Conservation (phyloP, 2,329 filamentous ascomycete genomes). For the Hymenoscyphus occultus region DNA sequence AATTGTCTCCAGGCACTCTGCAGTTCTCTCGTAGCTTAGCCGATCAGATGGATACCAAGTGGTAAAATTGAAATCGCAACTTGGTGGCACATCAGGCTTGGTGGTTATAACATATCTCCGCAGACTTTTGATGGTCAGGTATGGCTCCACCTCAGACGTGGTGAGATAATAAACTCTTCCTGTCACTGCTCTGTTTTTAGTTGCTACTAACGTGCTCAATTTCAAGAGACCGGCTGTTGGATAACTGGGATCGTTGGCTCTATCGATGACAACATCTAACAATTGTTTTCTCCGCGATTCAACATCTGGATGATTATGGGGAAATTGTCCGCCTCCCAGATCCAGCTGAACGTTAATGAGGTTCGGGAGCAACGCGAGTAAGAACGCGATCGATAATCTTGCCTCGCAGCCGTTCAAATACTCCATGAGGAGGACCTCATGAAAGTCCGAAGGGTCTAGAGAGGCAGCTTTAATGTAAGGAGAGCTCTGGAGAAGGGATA, state of each 20-base stretch:
- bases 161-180: not conserved
- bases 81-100: no score
- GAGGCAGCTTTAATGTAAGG: not conserved
- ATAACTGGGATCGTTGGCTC: not conserved
- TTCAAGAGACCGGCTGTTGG: not conserved
- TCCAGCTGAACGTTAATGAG: not conserved
- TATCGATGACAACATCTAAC: not conserved
- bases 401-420: not conserved
- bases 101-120: not conserved
- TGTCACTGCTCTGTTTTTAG: not conserved
- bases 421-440: not conserved
- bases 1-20: not conserved
- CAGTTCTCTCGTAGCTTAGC: not conserved
- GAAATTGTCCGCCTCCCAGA: not conserved
- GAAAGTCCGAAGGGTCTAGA: not conserved
- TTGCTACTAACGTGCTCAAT: not conserved
- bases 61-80: no score
- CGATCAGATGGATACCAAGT: not conserved
- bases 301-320: not conserved
- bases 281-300: not conserved
- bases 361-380: not conserved
- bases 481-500: not conserved
- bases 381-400: not conserved
- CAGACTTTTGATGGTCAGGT: not conserved
- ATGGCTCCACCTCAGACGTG: not conserved